A percentile compares a stretch with the other conserved stretches of the same genome.
Evolutionary conservation across 2,329 filamentous ascomycete species (phyloP).

Genomic region (Microsporum audouinii): DNA sequence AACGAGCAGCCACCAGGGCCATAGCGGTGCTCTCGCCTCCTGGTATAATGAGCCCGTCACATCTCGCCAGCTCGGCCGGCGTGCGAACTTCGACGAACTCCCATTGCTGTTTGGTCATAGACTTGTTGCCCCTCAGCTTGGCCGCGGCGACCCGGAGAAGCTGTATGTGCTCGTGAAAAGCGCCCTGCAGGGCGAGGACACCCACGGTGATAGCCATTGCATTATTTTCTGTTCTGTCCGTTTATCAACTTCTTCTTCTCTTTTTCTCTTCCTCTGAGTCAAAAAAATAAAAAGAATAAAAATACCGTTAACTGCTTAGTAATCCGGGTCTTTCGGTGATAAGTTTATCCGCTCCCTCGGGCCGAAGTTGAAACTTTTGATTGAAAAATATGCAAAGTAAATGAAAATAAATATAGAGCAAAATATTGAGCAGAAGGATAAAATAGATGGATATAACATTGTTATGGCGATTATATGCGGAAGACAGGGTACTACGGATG

Average conservation of each 20-base stretch:
- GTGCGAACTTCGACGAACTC: slow-evolving; percentile 71
- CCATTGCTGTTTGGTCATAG: slow-evolving; percentile 33
- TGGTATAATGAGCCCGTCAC: slow-evolving; percentile 77
- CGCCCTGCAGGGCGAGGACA: slow-evolving; percentile 73
- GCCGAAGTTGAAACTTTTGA: neutral
- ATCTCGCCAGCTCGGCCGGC: slow-evolving; percentile 54
- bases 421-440: no score
- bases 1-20: slow-evolving; percentile 71
- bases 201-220: slow-evolving; percentile 34
- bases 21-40: slow-evolving; percentile 94
- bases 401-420: neutral
- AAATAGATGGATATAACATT: no score
- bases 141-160: slow-evolving; percentile 58
- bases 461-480: no score
- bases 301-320: neutral
- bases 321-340: neutral
- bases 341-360: neutral
- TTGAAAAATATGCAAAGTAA: neutral
- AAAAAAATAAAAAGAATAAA: neutral
- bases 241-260: neutral
- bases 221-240: neutral
- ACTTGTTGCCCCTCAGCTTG: slow-evolving; percentile 28
- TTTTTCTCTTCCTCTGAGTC: neutral
- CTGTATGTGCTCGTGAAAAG: slow-evolving; percentile 77
- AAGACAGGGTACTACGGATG: no score